Base-by-base conservation (phyloP, 129 eudicot genomes). In the Artemisia argyi region DNA sequence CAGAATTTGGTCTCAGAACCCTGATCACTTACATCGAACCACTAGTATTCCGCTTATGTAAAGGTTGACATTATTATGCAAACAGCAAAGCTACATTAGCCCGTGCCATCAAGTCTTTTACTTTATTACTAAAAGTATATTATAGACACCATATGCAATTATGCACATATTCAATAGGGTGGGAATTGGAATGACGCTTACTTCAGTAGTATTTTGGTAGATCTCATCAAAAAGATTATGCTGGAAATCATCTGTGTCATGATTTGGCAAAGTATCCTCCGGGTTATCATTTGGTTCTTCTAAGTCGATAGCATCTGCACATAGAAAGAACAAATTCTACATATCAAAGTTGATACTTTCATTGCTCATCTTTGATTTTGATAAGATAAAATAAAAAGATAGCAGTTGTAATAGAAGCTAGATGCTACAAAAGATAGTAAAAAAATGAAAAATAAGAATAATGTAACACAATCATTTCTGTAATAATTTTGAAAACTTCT, bases 171-270 rank as follows among this genome's bases (percentile, higher is more conserved):
- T 19, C 24, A 49, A 17, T 48, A 42, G 8, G 63, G 42, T 68
- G 48, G 26, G 42, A 63, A 75, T 60, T 30, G 32, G 44, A 80
- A 46, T 24, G 57, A 30, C 16, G 77, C 96, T 85, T 80, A 94
- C 99, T 71, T 88, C 84, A 61, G 78, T 74, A 64, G 73, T 76
- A 60, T 68, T 69, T 55, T 88, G 84, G 63, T 20, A 90, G n/a
- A 86, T 68, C 44, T 81, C 94, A 76, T 94, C 76, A 79, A 87
- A 79, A 80, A 88, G 71, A 61, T 71, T 82, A 14, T 90, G 96
- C 35, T 78, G 92, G 55, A 80, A 30, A 66, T 87, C 78, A 59
- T 82, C 80, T 10, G 82, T 22, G 49, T 69, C 83, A 62, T 78
- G 74, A 58, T 67, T 80, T 24, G 81, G 83, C 71, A 81, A 44